Evolutionary conservation across 371 early-diverging fungal species (phyloP).

Genomic region (Mucor lusitanicus): DNA sequence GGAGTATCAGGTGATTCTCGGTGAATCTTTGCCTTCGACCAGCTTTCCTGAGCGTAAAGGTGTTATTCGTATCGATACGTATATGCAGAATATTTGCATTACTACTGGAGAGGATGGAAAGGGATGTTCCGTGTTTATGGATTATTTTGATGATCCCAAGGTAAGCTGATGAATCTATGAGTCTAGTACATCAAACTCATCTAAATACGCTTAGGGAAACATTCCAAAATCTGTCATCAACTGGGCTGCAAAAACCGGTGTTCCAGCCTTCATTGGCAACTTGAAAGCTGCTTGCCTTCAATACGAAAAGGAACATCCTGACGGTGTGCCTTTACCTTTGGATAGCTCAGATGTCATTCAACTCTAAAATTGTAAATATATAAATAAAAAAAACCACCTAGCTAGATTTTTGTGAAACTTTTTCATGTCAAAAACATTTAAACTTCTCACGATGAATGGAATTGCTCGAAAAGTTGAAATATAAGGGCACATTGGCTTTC

Average conservation of each 20-base stretch:
- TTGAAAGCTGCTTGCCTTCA: constrained; percentile 25
- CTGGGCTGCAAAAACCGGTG: constrained; percentile 52
- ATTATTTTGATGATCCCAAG: constrained; percentile 57
- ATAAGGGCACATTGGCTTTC: neutral
- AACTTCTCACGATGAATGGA: neutral
- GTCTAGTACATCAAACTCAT: too few species aligned
- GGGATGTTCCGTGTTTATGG: constrained; percentile 48
- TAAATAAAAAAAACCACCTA: too few species aligned
- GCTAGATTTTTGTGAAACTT: neutral
- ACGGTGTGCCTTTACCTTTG: neutral
- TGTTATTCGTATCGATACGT: constrained; percentile 49
- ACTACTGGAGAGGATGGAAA: constrained; percentile 32
- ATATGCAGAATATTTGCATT: constrained; percentile 49
- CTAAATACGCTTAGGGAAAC: constrained; percentile 30
- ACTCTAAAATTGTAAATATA: neutral
- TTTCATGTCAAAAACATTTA: neutral
- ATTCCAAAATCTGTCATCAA: constrained; percentile 50
- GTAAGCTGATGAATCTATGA: too few species aligned
- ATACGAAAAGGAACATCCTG: constrained; percentile 23
- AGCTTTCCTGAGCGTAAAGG: constrained; percentile 35
- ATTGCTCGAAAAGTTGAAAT: constrained; percentile 1
- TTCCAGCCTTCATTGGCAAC: constrained; percentile 41
- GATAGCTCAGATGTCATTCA: constrained; percentile 3
- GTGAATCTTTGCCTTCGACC: constrained; percentile 39
- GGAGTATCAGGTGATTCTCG: constrained; percentile 43